Conservation (phyloP, 164 flowering plant species). For the Malania oleifera region DNA sequence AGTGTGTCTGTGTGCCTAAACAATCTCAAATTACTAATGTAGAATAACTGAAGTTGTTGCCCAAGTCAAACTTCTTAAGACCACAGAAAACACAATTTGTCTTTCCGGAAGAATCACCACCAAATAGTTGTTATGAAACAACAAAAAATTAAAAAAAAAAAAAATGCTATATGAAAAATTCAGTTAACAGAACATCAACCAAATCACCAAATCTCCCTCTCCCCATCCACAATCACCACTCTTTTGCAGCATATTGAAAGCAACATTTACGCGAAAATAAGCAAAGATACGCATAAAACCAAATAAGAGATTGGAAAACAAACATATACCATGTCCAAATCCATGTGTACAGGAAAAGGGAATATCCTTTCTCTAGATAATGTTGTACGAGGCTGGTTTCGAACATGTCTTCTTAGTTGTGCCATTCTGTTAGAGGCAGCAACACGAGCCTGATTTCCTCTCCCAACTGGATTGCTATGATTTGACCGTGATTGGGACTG, state of each 20-base stretch:
- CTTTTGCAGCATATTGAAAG: no score
- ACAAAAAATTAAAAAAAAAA: no score
- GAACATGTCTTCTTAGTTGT: constrained; percentile 38
- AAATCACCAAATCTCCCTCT: no score
- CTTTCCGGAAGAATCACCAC: no score
- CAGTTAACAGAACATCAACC: no score
- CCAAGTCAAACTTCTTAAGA: no score
- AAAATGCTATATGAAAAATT: no score
- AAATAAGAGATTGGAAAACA: neutral
- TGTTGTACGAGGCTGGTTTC: constrained; percentile 26
- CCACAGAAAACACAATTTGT: no score
- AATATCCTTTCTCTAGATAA: constrained; percentile 30
- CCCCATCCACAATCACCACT: neutral
- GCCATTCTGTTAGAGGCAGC: constrained; percentile 41
- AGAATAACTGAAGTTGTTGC: no score
- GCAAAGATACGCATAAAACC: neutral
- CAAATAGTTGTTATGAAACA: no score
- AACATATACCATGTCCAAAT: constrained; percentile 62
- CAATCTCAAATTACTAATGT: no score
- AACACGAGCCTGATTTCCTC: constrained; percentile 35
- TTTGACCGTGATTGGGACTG: constrained; percentile 26
- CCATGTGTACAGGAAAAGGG: constrained; percentile 64
- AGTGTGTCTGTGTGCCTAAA: no score
- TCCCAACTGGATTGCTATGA: constrained; percentile 37
- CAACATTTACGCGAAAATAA: neutral